These are phyloP conservation scores for Ananas comosus DNA, from an alignment of 176 grass and related monocot genomes.

Conservation along the genomic window DNA sequence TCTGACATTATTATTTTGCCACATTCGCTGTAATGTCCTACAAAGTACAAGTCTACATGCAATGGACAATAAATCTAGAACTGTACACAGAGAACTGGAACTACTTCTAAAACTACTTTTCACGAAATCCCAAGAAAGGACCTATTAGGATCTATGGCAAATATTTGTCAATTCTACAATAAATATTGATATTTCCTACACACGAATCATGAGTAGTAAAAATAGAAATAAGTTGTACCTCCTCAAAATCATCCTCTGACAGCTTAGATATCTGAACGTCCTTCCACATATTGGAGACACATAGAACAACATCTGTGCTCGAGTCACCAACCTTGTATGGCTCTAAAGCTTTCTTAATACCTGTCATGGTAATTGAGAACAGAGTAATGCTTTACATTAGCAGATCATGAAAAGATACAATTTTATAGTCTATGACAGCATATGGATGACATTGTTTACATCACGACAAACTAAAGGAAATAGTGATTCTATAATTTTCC, in stretches of 20 bases:
- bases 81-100: too few relatives aligned
- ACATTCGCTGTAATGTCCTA: too few relatives aligned
- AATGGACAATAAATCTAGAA: too few relatives aligned
- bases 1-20: not conserved
- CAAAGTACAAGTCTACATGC: too few relatives aligned
- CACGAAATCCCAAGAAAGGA: not conserved
- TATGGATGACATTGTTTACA: too few relatives aligned
- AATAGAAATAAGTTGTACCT: conserved; percentile 30
- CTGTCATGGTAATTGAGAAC: conserved; percentile 24
- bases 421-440: too few relatives aligned
- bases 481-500: not conserved
- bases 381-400: not conserved
- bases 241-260: conserved; percentile 59
- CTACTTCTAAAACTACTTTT: not conserved
- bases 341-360: conserved; percentile 44
- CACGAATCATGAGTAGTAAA: not conserved
- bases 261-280: conserved; percentile 49
- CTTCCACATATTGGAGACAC: conserved; percentile 37
- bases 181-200: not conserved
- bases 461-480: too few relatives aligned
- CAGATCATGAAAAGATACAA: not conserved
- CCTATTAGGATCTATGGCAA: not conserved
- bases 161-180: not conserved
- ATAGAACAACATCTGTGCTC: conserved; percentile 53
- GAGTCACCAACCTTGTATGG: conserved; percentile 52